Conservation (phyloP, 352 stramenopile species). For the Phytophthora fragariaefolia region DNA sequence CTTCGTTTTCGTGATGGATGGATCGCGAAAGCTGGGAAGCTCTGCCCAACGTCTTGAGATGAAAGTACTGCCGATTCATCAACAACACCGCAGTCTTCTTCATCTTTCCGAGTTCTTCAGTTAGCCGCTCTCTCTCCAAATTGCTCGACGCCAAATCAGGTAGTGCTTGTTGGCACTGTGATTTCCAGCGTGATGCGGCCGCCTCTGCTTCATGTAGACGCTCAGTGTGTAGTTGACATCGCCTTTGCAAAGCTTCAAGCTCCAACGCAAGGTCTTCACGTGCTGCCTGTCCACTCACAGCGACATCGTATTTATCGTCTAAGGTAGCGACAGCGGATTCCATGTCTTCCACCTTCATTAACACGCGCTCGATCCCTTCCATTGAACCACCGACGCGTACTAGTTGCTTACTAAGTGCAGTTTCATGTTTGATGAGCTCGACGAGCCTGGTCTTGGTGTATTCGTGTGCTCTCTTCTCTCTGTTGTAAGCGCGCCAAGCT, state of each 20-base stretch:
- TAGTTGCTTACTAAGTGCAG: slow-evolving; percentile 26
- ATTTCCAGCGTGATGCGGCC: slow-evolving; percentile 23
- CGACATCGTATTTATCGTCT: slow-evolving; percentile 1
- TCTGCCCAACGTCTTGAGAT: slow-evolving; percentile 11
- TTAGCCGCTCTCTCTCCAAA: slow-evolving; percentile 25
- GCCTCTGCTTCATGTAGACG: slow-evolving; percentile 28
- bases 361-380: slow-evolving; percentile 27
- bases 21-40: background rate
- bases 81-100: slow-evolving; percentile 36
- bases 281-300: slow-evolving; percentile 3
- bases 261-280: slow-evolving; percentile 8
- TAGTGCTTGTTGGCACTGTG: slow-evolving; percentile 22
- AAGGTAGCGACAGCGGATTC: slow-evolving; percentile 18
- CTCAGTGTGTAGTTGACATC: slow-evolving; percentile 4
- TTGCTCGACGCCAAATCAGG: slow-evolving; percentile 16
- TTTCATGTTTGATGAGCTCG: slow-evolving; percentile 29
- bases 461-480: slow-evolving; percentile 42
- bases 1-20: background rate
- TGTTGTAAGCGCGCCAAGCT: slow-evolving; percentile 35
- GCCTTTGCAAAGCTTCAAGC: slow-evolving; percentile 14
- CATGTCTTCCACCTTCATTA: slow-evolving; percentile 41
- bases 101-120: slow-evolving; percentile 28
- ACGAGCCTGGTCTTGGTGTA: slow-evolving; percentile 44
- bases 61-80: slow-evolving; percentile 29
- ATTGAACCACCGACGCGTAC: slow-evolving; percentile 18